A percentile compares a stretch with the other conserved stretches of the same genome.
These are phyloP conservation scores for Amanita exitialis DNA, from an alignment of 768 basidiomycete genomes.

Conservation along the genomic window DNA sequence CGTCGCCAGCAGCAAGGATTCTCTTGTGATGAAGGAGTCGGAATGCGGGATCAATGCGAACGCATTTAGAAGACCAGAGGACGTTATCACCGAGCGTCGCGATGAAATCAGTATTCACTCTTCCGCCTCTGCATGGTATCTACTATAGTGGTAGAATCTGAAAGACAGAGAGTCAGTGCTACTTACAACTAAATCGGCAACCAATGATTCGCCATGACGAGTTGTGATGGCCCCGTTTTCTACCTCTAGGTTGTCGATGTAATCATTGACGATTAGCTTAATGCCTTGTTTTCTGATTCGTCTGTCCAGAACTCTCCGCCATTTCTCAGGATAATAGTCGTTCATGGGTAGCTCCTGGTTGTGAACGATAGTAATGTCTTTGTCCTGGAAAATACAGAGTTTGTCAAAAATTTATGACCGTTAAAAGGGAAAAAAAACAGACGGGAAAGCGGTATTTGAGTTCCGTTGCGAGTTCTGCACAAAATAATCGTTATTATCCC, in stretches of 20 bases:
- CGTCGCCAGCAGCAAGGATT: slow-evolving; percentile 60
- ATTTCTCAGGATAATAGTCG: slow-evolving; percentile 39
- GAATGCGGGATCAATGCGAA: slow-evolving; percentile 48
- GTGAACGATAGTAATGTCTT: slow-evolving; percentile 54
- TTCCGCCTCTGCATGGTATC: slow-evolving; percentile 29
- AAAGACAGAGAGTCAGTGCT: background rate
- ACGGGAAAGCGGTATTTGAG: slow-evolving; percentile 30
- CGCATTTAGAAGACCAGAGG: slow-evolving; percentile 29
- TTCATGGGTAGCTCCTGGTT: slow-evolving; percentile 44
- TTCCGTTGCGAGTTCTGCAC: slow-evolving; percentile 30
- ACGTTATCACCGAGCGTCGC: slow-evolving; percentile 25
- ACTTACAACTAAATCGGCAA: slow-evolving; percentile 52
- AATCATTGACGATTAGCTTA: slow-evolving; percentile 41
- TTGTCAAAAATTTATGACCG: background rate
- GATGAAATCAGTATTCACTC: slow-evolving; percentile 45
- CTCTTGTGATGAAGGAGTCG: slow-evolving; percentile 39
- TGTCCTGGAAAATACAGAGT: slow-evolving; percentile 17
- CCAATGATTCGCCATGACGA: slow-evolving; percentile 35
- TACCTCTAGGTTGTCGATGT: slow-evolving; percentile 32
- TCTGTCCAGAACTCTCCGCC: slow-evolving; percentile 36
- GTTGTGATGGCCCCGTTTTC: slow-evolving; percentile 34
- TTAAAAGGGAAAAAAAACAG: slow-evolving; percentile 14
- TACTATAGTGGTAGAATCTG: background rate
- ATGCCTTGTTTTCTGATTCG: slow-evolving; percentile 34
- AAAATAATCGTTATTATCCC: no score